These are phyloP conservation scores for Nothophoma quercina DNA, from an alignment of 2,329 filamentous ascomycete genomes.

Conservation along the genomic window DNA sequence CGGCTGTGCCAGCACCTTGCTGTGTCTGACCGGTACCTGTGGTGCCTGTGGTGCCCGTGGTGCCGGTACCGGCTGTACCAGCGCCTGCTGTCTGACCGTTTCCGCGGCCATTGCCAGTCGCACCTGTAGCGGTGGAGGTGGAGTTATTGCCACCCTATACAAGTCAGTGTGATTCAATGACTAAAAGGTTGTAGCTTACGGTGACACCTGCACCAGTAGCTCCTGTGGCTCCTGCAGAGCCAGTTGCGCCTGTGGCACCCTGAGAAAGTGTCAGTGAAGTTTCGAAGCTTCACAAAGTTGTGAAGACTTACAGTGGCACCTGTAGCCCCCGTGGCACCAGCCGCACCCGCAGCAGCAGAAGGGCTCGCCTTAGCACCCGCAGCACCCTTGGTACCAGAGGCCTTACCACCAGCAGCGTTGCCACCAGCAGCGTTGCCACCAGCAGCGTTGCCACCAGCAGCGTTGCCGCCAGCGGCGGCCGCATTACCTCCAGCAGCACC, in stretches of 20 bases:
- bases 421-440: slow-evolving; percentile 7
- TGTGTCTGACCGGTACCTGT: neutral
- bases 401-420: neutral
- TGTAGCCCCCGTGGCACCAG: neutral
- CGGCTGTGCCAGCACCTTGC: slow-evolving; percentile 1
- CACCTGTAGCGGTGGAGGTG: slow-evolving; percentile 8
- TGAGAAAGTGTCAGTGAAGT: neutral
- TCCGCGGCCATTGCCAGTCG: neutral
- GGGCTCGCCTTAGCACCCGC: slow-evolving; percentile 7
- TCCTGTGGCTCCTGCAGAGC: no score
- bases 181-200: neutral
- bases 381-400: neutral
- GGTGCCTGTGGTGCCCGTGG: neutral
- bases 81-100: neutral
- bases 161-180: neutral
- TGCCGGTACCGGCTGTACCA: neutral
- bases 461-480: no score
- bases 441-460: slow-evolving; percentile 10
- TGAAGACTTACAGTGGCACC: neutral
- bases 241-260: slow-evolving; percentile 7
- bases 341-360: neutral
- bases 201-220: neutral
- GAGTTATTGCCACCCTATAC: slow-evolving; percentile 10
- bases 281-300: neutral
- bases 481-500: slow-evolving; percentile 3